Base-by-base conservation (phyloP, 192 early-diverging fungal genomes). In the Coemansia sp. region DNA sequence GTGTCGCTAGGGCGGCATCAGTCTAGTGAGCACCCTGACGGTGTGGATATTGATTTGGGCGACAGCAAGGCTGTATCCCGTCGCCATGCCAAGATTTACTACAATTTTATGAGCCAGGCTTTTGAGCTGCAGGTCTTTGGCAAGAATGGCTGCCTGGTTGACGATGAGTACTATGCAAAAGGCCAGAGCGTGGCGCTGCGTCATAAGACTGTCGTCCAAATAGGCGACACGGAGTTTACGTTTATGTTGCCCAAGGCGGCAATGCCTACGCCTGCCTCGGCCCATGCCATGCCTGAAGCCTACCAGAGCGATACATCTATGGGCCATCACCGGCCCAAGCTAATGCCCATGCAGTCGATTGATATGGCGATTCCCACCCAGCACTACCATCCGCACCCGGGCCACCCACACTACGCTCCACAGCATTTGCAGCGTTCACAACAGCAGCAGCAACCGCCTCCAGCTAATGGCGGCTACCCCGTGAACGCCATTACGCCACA, bases 61-160 rank as follows among this genome's bases (percentile, higher is more conserved):
- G 84, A 85, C 55, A 88, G 87, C 64, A 94, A 96, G 67, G 86
- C 90, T 2, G 90, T 96, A 33, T 96, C 94, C 7, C 83, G 94
- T 23, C 84, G 88, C 69, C 94, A 96, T 58, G 93, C 92, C 14
- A 85, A 87, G 21, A 89, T 96, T 19, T 85, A 86, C 70, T 96
- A 91, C 84, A 96, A 93, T 83, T 93, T 93, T 77, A 75, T 83
- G 27, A 87, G 78, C 20, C 87, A 90, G 65, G 80, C 85, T 24
- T 96, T 94, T 80, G 94, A 96, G 75, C 74, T 96, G 76, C 85
- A 86, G 71, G 89, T 95, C 19, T 85, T 88, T 68, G 94, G 94
- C 10, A 93, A 93, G 65, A 96, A 96, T 82, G 94, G 94, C 6
- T 89, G 89, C 24, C 85, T 90, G 72, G 87, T 96, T n/a, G 88